Evolutionary conservation across 192 early-diverging fungal species (phyloP), one percentile per base, ranked within the genome.

Genomic region (Coemansia sp.): DNA sequence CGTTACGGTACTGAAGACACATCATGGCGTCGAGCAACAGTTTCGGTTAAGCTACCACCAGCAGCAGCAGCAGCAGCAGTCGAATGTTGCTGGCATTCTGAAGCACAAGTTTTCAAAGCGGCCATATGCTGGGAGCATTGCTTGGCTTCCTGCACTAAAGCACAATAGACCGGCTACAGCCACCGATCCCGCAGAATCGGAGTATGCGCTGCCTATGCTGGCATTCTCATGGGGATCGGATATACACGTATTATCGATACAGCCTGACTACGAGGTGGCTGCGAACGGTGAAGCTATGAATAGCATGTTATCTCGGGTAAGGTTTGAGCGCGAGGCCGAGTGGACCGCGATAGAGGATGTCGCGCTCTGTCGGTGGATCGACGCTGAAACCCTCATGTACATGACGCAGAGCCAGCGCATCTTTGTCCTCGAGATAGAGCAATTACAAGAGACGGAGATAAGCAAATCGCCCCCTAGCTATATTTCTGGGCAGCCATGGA

Each of bases 331-430:
- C 18, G 46, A 63, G 8, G 18, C 52, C 2, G 69, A 69, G 53
- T 84, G 81, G 81, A 51, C 48, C 6, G 81, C 81, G 4, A 46
- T 72, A 11, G 75, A 75, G 23, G 81, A 84, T 30, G 76, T 84
- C 33, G 81, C 75, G 21, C 59, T 68, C 18, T 84, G 75, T 46
- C 76, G 73, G n/a, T 84, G 76, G 76, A 66, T 84, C 14, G 76
- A 78, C 8, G n/a, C 69, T 21, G 70, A 66, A 6, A 49, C 52
- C 10, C 35, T 84, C 21, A 23, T 84, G 16, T 78, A 71, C 44
- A 77, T 84, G 75, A 78, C 81, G 7, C 75, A 49, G 33, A 78
- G 70, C 61, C 81, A 84, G 64, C 73, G 64, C 6, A 57, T 84
- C 14, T 84, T 83, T 75, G 81, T 76, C n/a, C 61, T 78, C 38